Conservation (phyloP, 106 monocot genomes). For the Acorus calamus region DNA sequence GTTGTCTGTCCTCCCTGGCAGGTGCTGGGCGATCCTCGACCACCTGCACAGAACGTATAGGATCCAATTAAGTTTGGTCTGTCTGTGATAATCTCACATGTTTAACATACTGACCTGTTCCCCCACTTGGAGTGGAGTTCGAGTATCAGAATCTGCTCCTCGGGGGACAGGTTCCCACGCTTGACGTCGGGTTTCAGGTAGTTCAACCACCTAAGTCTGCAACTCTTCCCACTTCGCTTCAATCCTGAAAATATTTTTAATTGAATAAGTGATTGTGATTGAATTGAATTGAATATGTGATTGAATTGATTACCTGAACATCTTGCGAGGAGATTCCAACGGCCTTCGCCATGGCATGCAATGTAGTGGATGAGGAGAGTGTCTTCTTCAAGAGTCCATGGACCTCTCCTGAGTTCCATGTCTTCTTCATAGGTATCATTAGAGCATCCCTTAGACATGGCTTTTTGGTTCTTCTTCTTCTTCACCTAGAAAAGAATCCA, state of each 20-base stretch:
- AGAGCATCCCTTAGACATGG: too few species aligned
- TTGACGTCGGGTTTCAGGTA: constrained; percentile 63
- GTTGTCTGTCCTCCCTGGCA: constrained; percentile 65
- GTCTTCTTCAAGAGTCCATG: constrained; percentile 13
- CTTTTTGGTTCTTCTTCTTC: too few species aligned
- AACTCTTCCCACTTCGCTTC: constrained; percentile 71
- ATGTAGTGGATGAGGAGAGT: constrained; percentile 9
- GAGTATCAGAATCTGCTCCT: constrained; percentile 58
- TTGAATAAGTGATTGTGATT: too few species aligned
- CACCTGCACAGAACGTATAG: constrained; percentile 18
- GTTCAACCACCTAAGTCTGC: constrained; percentile 62
- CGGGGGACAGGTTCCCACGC: constrained; percentile 48
- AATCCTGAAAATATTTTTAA: constrained; percentile 22
- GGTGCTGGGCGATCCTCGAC: constrained; percentile 69
- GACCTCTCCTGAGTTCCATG: constrained; percentile 12
- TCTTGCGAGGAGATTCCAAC: constrained; percentile 10
- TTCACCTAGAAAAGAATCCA: too few species aligned
- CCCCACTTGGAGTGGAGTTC: constrained; percentile 79
- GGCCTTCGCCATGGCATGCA: constrained; percentile 8
- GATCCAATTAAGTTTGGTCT: neutral
- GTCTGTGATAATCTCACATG: neutral
- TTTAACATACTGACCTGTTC: constrained; percentile 25
- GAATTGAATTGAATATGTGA: too few species aligned
- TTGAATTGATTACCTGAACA: constrained; percentile 2
- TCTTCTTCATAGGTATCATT: neutral